phyloP scores from a whole-genome alignment of 2,329 filamentous ascomycete species.

The Clonostachys solani region DNA sequence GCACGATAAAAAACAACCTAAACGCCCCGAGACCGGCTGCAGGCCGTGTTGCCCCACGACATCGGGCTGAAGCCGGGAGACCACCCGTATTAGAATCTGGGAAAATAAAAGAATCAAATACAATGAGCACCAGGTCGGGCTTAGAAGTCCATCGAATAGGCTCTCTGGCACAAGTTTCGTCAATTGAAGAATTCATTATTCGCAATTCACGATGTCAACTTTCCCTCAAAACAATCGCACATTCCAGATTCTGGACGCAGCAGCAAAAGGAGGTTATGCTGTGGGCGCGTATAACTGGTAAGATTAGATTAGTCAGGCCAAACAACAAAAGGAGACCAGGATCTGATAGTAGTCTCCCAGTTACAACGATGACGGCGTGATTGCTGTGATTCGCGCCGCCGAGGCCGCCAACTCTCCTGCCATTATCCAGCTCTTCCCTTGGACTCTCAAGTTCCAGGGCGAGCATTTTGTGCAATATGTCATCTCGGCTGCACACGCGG shows the following conservation, averaged over 20 bases:
- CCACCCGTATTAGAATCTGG: too few species aligned
- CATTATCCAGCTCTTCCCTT: slow-evolving; percentile 64
- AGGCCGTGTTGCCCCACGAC: too few species aligned
- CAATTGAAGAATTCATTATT: too few species aligned
- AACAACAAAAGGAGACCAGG: not conserved
- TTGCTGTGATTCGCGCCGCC: slow-evolving; percentile 57
- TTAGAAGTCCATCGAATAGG: too few species aligned
- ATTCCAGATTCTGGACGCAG: slow-evolving; percentile 37
- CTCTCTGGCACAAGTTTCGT: too few species aligned
- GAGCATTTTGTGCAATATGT: slow-evolving; percentile 40
- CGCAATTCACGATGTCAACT: not conserved
- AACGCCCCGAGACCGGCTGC: too few species aligned
- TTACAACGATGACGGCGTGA: slow-evolving; percentile 60
- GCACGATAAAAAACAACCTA: too few species aligned
- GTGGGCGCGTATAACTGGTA: slow-evolving; percentile 39
- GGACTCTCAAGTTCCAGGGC: slow-evolving; percentile 57
- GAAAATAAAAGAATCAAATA: too few species aligned
- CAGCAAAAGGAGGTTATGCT: slow-evolving; percentile 39
- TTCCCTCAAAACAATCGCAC: slow-evolving; percentile 12
- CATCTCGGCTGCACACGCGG: slow-evolving; percentile 40
- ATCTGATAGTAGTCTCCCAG: not conserved
- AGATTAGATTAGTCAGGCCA: not conserved
- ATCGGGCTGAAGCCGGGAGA: too few species aligned
- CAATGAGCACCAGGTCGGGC: too few species aligned
- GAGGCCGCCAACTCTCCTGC: slow-evolving; percentile 54